Conservation (phyloP, 164 flowering plant species). For the Vitis amurensis region DNA sequence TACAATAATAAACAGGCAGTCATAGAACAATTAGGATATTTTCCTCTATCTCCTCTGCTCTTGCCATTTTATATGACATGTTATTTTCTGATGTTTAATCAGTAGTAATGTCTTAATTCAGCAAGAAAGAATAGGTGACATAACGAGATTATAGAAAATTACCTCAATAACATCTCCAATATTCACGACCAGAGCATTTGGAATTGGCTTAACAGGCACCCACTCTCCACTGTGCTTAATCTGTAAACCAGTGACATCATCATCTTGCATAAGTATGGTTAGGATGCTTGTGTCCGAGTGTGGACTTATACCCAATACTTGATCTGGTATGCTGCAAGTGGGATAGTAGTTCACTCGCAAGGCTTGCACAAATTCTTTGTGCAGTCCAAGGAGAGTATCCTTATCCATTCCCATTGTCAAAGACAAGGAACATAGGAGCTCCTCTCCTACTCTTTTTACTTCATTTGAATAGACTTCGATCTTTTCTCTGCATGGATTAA, state of each 20-base stretch:
- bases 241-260: slow-evolving; percentile 15
- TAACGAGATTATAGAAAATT: neutral
- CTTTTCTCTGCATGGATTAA: slow-evolving; percentile 8
- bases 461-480: slow-evolving; percentile 18
- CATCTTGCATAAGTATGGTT: slow-evolving; percentile 25
- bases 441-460: slow-evolving; percentile 9
- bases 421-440: slow-evolving; percentile 13
- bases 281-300: slow-evolving; percentile 23
- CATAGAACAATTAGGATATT: neutral
- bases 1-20: neutral
- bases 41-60: too few species aligned
- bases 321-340: slow-evolving; percentile 17
- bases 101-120: too few species aligned
- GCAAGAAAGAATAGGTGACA: too few species aligned
- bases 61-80: too few species aligned
- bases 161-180: slow-evolving; percentile 38
- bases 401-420: slow-evolving; percentile 13
- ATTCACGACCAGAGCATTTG: slow-evolving; percentile 22
- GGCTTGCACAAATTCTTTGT: slow-evolving; percentile 8
- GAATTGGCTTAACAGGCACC: slow-evolving; percentile 16
- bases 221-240: slow-evolving; percentile 10
- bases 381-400: slow-evolving; percentile 10
- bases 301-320: slow-evolving; percentile 25
- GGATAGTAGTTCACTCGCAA: slow-evolving; percentile 26
- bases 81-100: too few species aligned